Percentiles rank a stretch among this genome's conserved stretches.
These are phyloP conservation scores for Helotiales sp. DNA, from an alignment of 2,329 filamentous ascomycete species.

Conservation along the genomic window DNA sequence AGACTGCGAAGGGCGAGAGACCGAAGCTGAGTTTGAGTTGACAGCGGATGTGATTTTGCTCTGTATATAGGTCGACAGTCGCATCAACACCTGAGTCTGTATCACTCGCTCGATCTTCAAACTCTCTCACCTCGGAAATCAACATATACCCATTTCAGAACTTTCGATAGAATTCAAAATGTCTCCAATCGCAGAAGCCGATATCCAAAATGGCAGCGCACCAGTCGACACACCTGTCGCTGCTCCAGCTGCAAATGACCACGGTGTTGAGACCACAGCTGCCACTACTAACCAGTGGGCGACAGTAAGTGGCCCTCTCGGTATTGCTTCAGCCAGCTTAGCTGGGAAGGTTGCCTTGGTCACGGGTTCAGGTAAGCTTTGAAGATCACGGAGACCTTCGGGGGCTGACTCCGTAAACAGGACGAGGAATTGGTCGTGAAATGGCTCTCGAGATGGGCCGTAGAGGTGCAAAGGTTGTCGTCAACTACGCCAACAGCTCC, in stretches of 20 bases:
- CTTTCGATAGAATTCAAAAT: background rate
- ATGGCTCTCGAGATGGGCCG: constrained; percentile 66
- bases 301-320: constrained; percentile 23
- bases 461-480: constrained; percentile 62
- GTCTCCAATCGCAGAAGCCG: background rate
- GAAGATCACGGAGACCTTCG: background rate
- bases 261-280: no score
- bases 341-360: constrained; percentile 36
- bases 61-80: background rate
- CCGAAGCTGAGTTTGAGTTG: constrained; percentile 1
- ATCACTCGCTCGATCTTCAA: background rate
- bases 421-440: constrained; percentile 65
- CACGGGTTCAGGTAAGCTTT: constrained; percentile 33
- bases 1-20: constrained; percentile 4
- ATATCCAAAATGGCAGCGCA: background rate
- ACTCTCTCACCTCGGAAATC: background rate
- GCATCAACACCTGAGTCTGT: background rate
- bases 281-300: background rate
- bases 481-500: constrained; percentile 56
- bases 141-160: background rate
- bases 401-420: constrained; percentile 32
- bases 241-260: background rate
- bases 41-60: background rate
- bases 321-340: constrained; percentile 25
- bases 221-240: background rate